Evolutionary conservation across 805 yeast species (phyloP), one percentile per base, ranked within the genome.

Genomic region (Lipomyces mesembrius): DNA sequence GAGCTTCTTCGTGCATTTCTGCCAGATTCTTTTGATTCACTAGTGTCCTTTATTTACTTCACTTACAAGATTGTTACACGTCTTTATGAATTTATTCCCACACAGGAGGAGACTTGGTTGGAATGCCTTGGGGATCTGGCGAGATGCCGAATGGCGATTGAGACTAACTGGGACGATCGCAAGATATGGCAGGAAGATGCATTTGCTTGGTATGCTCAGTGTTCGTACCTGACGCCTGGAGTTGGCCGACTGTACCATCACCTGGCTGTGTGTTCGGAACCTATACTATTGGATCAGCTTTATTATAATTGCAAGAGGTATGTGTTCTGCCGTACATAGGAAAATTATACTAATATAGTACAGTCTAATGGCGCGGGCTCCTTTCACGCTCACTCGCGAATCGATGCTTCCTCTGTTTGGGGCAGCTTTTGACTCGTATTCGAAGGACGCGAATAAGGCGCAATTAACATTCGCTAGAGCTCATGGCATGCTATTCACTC

Each of bases 121-220:
- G 72, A 69, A 27, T 61, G 37, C 22, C 59, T 69, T 12, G 72
- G 72, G 14, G 72, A 69, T 34, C 61, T 69, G 37, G 59, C 68
- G 34, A 34, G 59, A 11, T 67, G 62, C 49, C 27, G 65, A 9
- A 59, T 61, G 70, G 62, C 63, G 3, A 34, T 68, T 20, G 68
- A 62, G 53, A 25, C 37, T 12, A 57, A 63, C 22, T 14, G n/a
- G n/a, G 49, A 53, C 12, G 62, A 32, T 17, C 34, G 46, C 11
- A 32, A 54, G 49, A 14, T 25, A 4, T 69, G 72, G 71, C 57
- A 57, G n/a, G 61, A 49, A 9, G 55, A 43, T 17, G 70, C 71
- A 17, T 56, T 56, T 32, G 59, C 49, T 54, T 66, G 71, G 71
- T 69, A 69, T 51, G 57, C 61, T 6, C 55, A 64, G 6, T 61